phyloP scores from a whole-genome alignment of 2,329 filamentous ascomycete species.

The Gaeumannomyces tritici region DNA sequence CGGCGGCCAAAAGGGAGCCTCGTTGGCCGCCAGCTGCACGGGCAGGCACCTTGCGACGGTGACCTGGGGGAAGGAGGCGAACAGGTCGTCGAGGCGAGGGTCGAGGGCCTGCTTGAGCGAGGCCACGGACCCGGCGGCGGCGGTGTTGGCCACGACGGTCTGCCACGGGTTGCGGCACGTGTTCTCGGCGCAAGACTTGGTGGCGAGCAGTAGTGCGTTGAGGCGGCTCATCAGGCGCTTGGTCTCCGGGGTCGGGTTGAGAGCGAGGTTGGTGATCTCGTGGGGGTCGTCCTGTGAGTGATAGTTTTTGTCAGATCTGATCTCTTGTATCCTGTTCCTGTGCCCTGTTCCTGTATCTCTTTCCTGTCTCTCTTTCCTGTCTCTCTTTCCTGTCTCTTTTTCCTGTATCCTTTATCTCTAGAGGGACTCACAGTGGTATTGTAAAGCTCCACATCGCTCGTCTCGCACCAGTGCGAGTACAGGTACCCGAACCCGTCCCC shows the following conservation, averaged over 20 bases:
- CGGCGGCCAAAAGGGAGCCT: constrained; percentile 2
- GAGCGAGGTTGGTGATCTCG: constrained; percentile 15
- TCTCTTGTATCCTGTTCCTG: too few species aligned
- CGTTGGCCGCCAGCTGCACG: constrained; percentile 1
- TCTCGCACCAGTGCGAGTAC: constrained; percentile 19
- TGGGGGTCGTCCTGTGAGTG: constrained; percentile 11
- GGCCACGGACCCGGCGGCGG: neutral
- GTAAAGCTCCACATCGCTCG: constrained; percentile 19
- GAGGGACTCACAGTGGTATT: constrained; percentile 12
- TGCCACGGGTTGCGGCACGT: constrained; percentile 15
- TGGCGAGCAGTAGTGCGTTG: constrained; percentile 16
- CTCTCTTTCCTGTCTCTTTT: too few species aligned
- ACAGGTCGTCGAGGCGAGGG: neutral
- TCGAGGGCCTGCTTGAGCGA: neutral
- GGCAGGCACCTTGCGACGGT: neutral
- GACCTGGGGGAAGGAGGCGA: neutral
- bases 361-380: too few species aligned
- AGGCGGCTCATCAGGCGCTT: constrained; percentile 6
- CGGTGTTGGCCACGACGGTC: neutral
- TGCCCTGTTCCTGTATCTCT: too few species aligned
- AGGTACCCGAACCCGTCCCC: constrained; percentile 13
- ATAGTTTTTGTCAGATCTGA: too few species aligned
- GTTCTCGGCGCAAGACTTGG: constrained; percentile 15
- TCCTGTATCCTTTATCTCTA: too few species aligned
- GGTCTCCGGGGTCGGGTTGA: neutral